phyloP scores from a whole-genome alignment of 805 yeast genomes.

The Starmerella floris region DNA sequence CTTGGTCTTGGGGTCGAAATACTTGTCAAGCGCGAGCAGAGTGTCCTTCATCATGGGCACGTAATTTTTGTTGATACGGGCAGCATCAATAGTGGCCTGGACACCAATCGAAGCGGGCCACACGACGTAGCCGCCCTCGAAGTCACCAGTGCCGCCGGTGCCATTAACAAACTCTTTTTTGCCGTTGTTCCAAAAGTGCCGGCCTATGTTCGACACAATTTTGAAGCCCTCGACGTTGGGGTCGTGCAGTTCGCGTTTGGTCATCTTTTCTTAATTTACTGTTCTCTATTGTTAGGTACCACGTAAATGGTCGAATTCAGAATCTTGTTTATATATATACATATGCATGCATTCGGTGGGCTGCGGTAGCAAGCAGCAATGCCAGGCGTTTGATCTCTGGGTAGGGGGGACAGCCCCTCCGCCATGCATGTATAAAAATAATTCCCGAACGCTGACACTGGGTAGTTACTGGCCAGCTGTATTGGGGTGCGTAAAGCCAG shows the following conservation, averaged over 20 bases:
- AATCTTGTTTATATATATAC: too few species aligned
- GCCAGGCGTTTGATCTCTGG: too few species aligned
- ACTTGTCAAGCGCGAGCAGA: constrained; percentile 37
- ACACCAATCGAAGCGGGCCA: constrained; percentile 57
- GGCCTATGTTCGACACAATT: constrained; percentile 16
- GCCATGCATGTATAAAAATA: too few species aligned
- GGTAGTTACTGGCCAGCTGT: too few species aligned
- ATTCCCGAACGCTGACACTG: too few species aligned
- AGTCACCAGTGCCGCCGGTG: constrained; percentile 33
- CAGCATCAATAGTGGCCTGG: constrained; percentile 57
- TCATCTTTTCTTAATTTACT: not conserved
- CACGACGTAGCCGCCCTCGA: constrained; percentile 42
- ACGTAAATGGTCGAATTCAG: too few species aligned
- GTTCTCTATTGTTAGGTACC: too few species aligned
- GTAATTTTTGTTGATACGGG: constrained; percentile 37
- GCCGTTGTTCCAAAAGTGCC: constrained; percentile 22
- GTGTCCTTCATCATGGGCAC: constrained; percentile 43
- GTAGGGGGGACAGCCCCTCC: too few species aligned
- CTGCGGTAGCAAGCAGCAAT: not conserved
- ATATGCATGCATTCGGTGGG: not conserved
- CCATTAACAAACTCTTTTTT: constrained; percentile 21
- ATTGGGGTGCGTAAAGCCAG: too few species aligned
- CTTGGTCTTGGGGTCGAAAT: constrained; percentile 36
- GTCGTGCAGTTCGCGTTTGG: constrained; percentile 16
- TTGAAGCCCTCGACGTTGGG: constrained; percentile 24